Percentiles rank a stretch among this genome's conserved stretches.
These are phyloP conservation scores for Lumnitzera racemosa DNA, from an alignment of 345 rosid genomes.

Conservation along the genomic window DNA sequence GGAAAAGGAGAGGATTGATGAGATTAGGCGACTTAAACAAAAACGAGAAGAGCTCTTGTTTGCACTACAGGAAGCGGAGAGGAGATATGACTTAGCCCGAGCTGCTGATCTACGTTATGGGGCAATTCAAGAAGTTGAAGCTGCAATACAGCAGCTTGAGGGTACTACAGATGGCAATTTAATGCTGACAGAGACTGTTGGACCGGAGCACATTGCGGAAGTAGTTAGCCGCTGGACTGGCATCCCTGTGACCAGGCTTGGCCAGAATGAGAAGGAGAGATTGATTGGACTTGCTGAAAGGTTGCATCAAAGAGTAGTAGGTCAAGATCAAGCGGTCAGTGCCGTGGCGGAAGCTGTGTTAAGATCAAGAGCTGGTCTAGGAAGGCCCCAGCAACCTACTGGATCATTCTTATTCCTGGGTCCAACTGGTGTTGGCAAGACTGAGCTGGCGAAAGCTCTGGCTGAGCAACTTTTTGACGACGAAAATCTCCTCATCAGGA, in stretches of 20 bases:
- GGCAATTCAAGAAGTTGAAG: slow-evolving; percentile 74
- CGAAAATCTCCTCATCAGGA: slow-evolving; percentile 66
- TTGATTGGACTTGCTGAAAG: slow-evolving; percentile 71
- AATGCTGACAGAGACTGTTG: slow-evolving; percentile 81
- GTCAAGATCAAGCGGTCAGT: slow-evolving; percentile 69
- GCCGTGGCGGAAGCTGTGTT: slow-evolving; percentile 84
- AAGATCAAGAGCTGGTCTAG: slow-evolving; percentile 81
- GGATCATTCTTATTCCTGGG: slow-evolving; percentile 91
- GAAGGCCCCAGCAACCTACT: slow-evolving; percentile 96
- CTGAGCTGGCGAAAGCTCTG: slow-evolving; percentile 89
- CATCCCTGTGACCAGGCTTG: slow-evolving; percentile 82
- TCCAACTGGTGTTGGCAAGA: slow-evolving; percentile 94
- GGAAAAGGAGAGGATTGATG: slow-evolving; percentile 88
- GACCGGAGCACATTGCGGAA: slow-evolving; percentile 87
- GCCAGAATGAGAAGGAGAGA: slow-evolving; percentile 79
- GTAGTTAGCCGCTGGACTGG: slow-evolving; percentile 97
- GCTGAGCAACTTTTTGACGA: slow-evolving; percentile 94
- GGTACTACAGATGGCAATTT: slow-evolving; percentile 51
- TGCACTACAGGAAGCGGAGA: slow-evolving; percentile 78
- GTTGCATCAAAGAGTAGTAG: slow-evolving; percentile 77
- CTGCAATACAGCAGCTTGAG: slow-evolving; percentile 62
- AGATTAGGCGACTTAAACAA: slow-evolving; percentile 69
- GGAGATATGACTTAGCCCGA: slow-evolving; percentile 82
- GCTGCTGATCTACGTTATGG: slow-evolving; percentile 86
- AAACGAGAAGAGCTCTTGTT: slow-evolving; percentile 71